Conservation (phyloP, 2,329 filamentous ascomycete genomes). For the Davidsoniella australis region DNA sequence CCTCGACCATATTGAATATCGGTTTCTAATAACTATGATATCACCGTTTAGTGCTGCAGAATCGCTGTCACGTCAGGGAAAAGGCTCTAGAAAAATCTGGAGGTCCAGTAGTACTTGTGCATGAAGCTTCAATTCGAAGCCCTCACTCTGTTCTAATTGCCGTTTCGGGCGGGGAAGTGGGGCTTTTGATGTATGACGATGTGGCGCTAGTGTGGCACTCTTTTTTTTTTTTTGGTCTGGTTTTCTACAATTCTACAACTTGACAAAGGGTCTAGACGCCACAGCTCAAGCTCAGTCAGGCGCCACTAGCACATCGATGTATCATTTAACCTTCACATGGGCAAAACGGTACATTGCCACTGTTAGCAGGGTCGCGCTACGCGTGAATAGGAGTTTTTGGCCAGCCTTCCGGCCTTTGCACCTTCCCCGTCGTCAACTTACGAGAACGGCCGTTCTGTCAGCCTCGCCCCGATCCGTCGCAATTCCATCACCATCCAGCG, state of each 20-base stretch:
- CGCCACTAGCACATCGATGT: conserved; percentile 1
- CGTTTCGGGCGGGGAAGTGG: conserved; percentile 13
- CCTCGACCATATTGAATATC: conserved; percentile 26
- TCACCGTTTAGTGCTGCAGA: conserved; percentile 10
- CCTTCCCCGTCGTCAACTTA: background rate
- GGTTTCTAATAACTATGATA: conserved; percentile 5
- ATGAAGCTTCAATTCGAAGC: conserved; percentile 9
- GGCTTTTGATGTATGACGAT: conserved; percentile 9
- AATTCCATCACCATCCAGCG: conserved; percentile 28
- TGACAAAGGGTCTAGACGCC: background rate
- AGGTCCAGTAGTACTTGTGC: conserved; percentile 8
- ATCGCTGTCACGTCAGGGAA: conserved; percentile 12
- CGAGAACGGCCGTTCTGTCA: conserved; percentile 5
- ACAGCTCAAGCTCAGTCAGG: background rate
- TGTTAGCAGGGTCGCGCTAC: conserved; percentile 10
- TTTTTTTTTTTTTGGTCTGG: background rate
- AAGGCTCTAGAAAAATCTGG: conserved; percentile 13
- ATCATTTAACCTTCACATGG: background rate
- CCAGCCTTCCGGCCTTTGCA: background rate
- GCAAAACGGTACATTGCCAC: background rate
- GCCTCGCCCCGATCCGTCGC: conserved; percentile 13
- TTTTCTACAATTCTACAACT: background rate
- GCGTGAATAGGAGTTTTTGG: conserved; percentile 8
- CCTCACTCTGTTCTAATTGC: conserved; percentile 5
- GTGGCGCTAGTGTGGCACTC: conserved; percentile 8